Base-by-base conservation (phyloP, 2,329 filamentous ascomycete species). In the Sclerotinia sclerotiorum region DNA sequence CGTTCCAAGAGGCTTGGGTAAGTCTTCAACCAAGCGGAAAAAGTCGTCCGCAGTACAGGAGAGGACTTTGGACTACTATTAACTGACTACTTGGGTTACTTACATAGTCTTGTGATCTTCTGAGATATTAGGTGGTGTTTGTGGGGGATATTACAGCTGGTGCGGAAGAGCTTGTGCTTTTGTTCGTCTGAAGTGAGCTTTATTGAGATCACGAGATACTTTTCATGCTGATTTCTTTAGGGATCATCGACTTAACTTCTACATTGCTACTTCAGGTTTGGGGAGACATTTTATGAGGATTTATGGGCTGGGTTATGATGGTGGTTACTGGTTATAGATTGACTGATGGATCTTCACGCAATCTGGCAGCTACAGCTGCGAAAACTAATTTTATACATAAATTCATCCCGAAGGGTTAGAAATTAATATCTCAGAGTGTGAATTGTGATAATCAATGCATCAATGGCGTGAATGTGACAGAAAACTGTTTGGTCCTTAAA, bases 201-300 rank as follows among this genome's bases (percentile, higher is more conserved):
- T 1, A 5, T 51, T 2, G 2, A 17, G 0, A 21, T 27, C 2
- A 0, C 10, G 27, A n/a, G n/a, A n/a, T 4, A 42, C 8, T 8
- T 51, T 27, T 5, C 32, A 51, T 42, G 27, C 32, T 63, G 5
- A 51, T 1, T 13, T 0, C 1, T 5, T 6, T 8, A 27, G 29
- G 10, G 2, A 27, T 27, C 15, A 42, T 27, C 3, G 6, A 6
- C 0, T 17, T 11, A 7, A 1, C n/a, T 8, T 5, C 19, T 27
- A 7, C 0, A 10, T 51, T 42, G 10, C 35, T 4, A 27, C 0
- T 27, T 39, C 19, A 13, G 21, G 1, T 51, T 19, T 3, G 13
- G 0, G 13, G 11, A 4, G 7, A n/a, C 1, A 24, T 0, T 32
- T n/a, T 48, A 32, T 32, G 19, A 42, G 39, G 6, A 5, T 42